phyloP scores from a whole-genome alignment of 2,329 filamentous ascomycete genomes.

The Phyllosticta capitalensis region DNA sequence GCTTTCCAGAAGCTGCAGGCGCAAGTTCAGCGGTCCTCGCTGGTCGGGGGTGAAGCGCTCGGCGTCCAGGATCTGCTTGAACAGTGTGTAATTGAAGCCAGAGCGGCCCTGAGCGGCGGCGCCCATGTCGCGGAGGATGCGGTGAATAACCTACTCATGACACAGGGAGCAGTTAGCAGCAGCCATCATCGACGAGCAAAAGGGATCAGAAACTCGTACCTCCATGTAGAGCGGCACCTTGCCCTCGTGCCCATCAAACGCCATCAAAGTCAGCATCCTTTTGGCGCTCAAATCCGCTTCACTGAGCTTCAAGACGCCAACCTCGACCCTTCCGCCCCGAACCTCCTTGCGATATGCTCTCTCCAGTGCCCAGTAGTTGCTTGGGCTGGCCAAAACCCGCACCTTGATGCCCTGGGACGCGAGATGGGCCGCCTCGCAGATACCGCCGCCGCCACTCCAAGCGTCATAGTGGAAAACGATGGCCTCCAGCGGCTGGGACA shows the following conservation, averaged over 20 bases:
- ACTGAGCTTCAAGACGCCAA: slow-evolving; percentile 40
- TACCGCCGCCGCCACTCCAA: slow-evolving; percentile 23
- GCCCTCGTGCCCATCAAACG: slow-evolving; percentile 30
- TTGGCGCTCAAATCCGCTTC: slow-evolving; percentile 42
- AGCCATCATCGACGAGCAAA: neutral
- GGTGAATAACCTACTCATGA: slow-evolving; percentile 34
- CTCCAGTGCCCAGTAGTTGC: slow-evolving; percentile 35
- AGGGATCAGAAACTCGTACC: slow-evolving; percentile 15
- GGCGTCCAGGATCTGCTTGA: slow-evolving; percentile 30
- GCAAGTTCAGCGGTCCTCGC: slow-evolving; percentile 45
- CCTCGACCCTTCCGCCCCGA: slow-evolving; percentile 5
- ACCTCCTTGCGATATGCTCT: slow-evolving; percentile 29
- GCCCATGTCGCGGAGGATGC: slow-evolving; percentile 49
- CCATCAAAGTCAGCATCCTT: slow-evolving; percentile 48
- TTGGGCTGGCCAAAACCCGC: slow-evolving; percentile 43
- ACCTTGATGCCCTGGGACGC: slow-evolving; percentile 40
- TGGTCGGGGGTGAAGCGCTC: slow-evolving; percentile 42
- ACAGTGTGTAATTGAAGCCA: slow-evolving; percentile 43
- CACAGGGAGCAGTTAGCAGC: neutral
- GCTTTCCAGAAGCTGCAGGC: slow-evolving; percentile 54
- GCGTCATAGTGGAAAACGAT: slow-evolving; percentile 49
- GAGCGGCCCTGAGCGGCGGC: slow-evolving; percentile 32
- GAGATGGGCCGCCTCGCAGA: slow-evolving; percentile 50
- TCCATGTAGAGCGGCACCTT: slow-evolving; percentile 48
- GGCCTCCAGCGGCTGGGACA: slow-evolving; percentile 46